Base-by-base conservation (phyloP, 371 early-diverging fungal genomes). In the Choanephora cucurbitarum region DNA sequence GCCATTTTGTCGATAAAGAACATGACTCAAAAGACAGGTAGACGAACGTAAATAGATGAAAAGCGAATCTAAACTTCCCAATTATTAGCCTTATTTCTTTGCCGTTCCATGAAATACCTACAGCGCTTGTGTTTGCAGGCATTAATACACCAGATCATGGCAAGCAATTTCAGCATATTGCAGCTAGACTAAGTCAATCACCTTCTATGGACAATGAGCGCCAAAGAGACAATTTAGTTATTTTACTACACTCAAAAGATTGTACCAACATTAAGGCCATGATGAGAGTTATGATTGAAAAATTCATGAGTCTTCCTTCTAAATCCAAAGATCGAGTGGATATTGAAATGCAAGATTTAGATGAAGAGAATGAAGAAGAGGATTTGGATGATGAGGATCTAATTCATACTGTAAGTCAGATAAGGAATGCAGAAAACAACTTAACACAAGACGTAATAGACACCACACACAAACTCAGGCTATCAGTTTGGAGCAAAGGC, bases 51-150 rank as follows among this genome's bases (percentile, higher is more conserved):
- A 23, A 24, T 23, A 40, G 19, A 40, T 37, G 15, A 42, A 9
- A 43, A 10, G 34, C 18, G 17, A 32, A 10, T 1, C 9, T 15
- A 24, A 15, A 28, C 11, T 5, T 9, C 9, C 37, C 24, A 24
- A 5, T 40, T 11, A 22, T 41, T 24, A n/a, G 70, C 11, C 44
- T 66, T 39, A 70, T 66, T 17, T 39, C 51, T 1, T 48, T 78
- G 44, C 84, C 82, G 2, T 72, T 66, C 28, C 81, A 77, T 52
- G 90, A 86, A 58, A 66, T 89, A 15, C 90, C 90, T 3, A 84
- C 90, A 18, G 90, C 75, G 0, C 70, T 87, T 13, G 78, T 89
- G 3, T 86, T 88, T 73, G 82, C 88, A 14, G 89, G 85, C 45
- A 73, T 78, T 58, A 78, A 78, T 41, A 73, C 73, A 14, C 72